phyloP scores from a whole-genome alignment of 306 rosid genomes.

The Styphnolobium japonicum region DNA sequence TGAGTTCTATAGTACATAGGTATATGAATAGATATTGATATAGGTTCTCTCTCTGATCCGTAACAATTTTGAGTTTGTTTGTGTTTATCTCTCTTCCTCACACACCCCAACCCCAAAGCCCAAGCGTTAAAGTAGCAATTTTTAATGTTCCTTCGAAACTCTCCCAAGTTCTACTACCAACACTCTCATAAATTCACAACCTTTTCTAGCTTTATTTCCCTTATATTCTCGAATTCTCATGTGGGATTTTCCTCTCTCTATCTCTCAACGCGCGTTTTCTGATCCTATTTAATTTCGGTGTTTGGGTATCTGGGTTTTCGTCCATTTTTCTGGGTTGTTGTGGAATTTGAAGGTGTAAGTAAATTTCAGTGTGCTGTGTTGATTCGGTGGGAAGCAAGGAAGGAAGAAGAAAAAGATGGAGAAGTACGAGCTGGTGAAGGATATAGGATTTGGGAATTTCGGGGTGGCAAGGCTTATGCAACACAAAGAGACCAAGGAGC shows the following conservation, averaged over 20 bases:
- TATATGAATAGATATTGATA: too few species aligned
- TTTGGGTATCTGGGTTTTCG: background rate
- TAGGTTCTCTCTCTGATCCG: too few species aligned
- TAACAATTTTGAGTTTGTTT: too few species aligned
- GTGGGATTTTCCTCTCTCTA: too few species aligned
- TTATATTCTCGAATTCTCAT: background rate
- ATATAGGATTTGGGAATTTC: constrained; percentile 53
- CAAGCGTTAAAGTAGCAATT: too few species aligned
- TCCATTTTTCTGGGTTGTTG: background rate
- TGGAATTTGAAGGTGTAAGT: background rate
- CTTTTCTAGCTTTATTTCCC: background rate
- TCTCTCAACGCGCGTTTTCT: background rate
- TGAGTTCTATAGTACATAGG: too few species aligned
- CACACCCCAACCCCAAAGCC: too few species aligned
- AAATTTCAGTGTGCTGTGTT: background rate
- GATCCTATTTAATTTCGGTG: background rate
- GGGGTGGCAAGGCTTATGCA: constrained; percentile 57
- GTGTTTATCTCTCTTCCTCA: too few species aligned
- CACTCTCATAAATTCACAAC: background rate
- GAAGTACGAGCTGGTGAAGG: constrained; percentile 55
- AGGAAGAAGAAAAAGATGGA: constrained; percentile 46
- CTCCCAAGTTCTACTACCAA: background rate
- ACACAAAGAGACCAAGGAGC: constrained; percentile 51
- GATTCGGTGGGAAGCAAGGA: too few species aligned
- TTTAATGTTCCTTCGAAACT: constrained; percentile 17